A percentile compares a stretch with the other conserved stretches of the same genome.
phyloP scores from a whole-genome alignment of 2,329 filamentous ascomycete genomes.

The Trichophaea hybrida region DNA sequence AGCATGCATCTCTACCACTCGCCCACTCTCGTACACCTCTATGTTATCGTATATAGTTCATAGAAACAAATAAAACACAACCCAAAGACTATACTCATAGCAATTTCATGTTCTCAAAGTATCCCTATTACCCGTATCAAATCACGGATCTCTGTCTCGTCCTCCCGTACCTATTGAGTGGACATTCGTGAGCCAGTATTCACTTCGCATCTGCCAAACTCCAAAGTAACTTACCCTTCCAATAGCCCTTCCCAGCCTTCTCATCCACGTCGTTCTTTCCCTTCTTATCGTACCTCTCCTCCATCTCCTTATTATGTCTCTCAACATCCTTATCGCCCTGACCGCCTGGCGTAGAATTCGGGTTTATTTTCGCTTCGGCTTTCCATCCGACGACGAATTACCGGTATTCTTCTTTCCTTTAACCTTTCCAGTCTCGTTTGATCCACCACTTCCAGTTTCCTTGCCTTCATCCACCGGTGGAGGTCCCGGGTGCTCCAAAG shows the following conservation, averaged over 20 bases:
- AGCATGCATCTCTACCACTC: no score
- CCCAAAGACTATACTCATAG: no score
- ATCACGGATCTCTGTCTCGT: background rate
- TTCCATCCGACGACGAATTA: slow-evolving; percentile 17
- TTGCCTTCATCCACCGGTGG: slow-evolving; percentile 32
- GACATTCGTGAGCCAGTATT: background rate
- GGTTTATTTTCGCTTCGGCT: slow-evolving; percentile 39
- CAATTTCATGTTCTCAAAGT: no score
- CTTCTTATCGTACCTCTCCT: slow-evolving; percentile 38
- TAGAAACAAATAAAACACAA: no score
- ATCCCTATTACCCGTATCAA: no score
- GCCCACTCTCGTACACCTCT: no score
- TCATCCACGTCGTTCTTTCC: slow-evolving; percentile 33
- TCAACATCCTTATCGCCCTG: slow-evolving; percentile 45
- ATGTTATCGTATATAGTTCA: no score
- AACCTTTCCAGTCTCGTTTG: slow-evolving; percentile 30
- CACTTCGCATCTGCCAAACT: background rate
- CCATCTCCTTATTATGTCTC: slow-evolving; percentile 45
- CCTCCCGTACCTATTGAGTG: background rate
- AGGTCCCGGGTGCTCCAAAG: slow-evolving; percentile 35
- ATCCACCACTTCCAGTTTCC: slow-evolving; percentile 6
- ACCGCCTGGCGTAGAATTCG: slow-evolving; percentile 32
- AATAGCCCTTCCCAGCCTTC: slow-evolving; percentile 44
- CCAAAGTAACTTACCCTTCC: slow-evolving; percentile 31
- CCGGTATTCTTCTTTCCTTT: slow-evolving; percentile 28